Evolutionary conservation across 2,329 filamentous ascomycete species (phyloP), one percentile per base, ranked within the genome.

Genomic region (Scortechinia acanthostroma): DNA sequence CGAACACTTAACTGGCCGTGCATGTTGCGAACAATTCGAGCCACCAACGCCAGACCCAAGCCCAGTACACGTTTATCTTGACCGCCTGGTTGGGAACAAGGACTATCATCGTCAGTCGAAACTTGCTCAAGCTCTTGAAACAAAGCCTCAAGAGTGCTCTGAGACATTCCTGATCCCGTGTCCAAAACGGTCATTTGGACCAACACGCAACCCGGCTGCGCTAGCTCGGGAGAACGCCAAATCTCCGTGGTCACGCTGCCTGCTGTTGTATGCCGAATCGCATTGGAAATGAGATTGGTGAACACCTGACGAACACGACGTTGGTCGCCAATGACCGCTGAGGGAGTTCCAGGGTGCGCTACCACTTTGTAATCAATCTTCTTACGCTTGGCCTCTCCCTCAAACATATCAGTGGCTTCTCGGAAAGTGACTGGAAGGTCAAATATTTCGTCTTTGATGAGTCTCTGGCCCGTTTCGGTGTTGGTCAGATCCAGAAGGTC

Each of bases 401-500:
- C 66, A 55, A 93, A 94, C 35, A 85, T 76, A 13, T 86, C 79
- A 0, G 84, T 86, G 0, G 88, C 89, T 59, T 95, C 88, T 16
- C 69, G 70, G 2, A 95, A 71, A 1, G 87, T 91, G 0, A 69
- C 66, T 15, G 68, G 66, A 3, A 95, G 69, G 54, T 94, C 80
- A 43, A 95, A 90, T 0, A 83, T 65, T 55, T 95, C 90, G 46
- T 91, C 83, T 53, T 89, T 91, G 55, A 91, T 75, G 3, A 95
- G 65, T 1, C 82, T 76, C 42, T 84, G 83, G 0, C 90, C 89
- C 58, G 91, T 86, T 58, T 95, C 90, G 0, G 86, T 86, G 56
- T 94, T 93, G 1, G 91, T 95, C 22, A 95, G 68, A 57, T 95
- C 90, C 1, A 95, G 70, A 1, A 95, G 70, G 58, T 95, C 90